phyloP scores from a whole-genome alignment of 208 protist genomes.

The Trypanosoma boissoni region DNA sequence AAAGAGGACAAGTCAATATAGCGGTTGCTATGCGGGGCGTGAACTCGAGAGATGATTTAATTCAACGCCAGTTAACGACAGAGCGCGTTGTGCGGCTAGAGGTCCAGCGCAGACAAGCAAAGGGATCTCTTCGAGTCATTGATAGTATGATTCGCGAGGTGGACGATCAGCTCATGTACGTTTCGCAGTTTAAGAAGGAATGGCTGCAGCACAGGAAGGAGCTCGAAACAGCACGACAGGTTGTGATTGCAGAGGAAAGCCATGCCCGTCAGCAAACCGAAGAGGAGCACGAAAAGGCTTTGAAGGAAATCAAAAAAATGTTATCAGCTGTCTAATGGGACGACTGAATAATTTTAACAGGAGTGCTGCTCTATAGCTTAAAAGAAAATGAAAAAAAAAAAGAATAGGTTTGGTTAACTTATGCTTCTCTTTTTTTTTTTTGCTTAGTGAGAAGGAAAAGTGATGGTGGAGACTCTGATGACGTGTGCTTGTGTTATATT shows the following conservation, averaged over 20 bases:
- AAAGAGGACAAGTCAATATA: too few species aligned
- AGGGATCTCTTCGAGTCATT: conserved; percentile 62
- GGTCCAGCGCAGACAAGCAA: conserved; percentile 71
- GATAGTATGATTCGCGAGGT: conserved; percentile 63
- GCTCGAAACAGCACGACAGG: conserved; percentile 53
- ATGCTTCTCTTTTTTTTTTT: conserved; percentile 14
- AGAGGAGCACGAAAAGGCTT: conserved; percentile 6
- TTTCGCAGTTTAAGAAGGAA: conserved; percentile 80
- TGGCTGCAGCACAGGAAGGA: conserved; percentile 68
- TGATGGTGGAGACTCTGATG: too few species aligned
- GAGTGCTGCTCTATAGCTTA: neutral
- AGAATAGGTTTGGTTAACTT: neutral
- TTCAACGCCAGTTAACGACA: conserved; percentile 64
- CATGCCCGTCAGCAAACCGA: conserved; percentile 19
- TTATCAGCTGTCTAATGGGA: neutral
- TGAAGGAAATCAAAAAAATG: neutral
- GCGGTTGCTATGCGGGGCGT: conserved; percentile 33
- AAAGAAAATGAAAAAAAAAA: neutral
- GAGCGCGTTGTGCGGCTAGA: conserved; percentile 82
- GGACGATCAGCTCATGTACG: conserved; percentile 76
- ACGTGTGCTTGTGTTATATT: too few species aligned
- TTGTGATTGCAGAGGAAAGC: conserved; percentile 47
- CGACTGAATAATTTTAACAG: neutral
- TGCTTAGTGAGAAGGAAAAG: too few species aligned
- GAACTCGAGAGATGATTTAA: conserved; percentile 26